Evolutionary conservation across 176 grass and related monocot species (phyloP).

Genomic region (Phoenix roebelenii): DNA sequence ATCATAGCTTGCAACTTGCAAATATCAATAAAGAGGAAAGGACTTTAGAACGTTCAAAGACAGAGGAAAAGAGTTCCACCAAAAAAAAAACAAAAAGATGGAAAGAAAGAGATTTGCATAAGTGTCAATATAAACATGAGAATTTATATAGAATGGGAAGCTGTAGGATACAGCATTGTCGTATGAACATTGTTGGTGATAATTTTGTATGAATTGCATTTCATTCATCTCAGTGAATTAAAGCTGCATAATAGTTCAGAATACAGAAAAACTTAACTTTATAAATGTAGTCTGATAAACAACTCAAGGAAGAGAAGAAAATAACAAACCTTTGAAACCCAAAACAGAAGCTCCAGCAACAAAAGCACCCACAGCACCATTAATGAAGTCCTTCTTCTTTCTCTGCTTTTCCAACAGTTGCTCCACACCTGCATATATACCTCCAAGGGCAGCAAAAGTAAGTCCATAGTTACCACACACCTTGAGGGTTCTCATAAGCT

Average conservation of each 20-base stretch:
- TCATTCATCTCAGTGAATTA: not conserved
- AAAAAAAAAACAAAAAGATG: too few relatives aligned
- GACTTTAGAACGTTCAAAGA: too few relatives aligned
- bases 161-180: too few relatives aligned
- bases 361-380: slow-evolving; percentile 48
- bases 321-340: slow-evolving; percentile 32
- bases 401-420: slow-evolving; percentile 39
- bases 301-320: not conserved
- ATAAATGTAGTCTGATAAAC: not conserved
- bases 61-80: too few relatives aligned
- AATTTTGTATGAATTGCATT: too few relatives aligned
- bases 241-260: not conserved
- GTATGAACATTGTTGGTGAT: too few relatives aligned
- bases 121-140: too few relatives aligned
- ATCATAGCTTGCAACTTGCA: too few relatives aligned
- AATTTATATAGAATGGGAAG: too few relatives aligned
- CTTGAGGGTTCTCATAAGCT: slow-evolving; percentile 31
- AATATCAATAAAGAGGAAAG: too few relatives aligned
- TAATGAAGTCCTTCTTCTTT: slow-evolving; percentile 42
- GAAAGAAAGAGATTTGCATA: too few relatives aligned
- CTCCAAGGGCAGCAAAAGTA: slow-evolving; percentile 30
- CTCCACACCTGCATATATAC: slow-evolving; percentile 33
- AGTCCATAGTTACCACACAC: slow-evolving; percentile 28
- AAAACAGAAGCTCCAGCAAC: slow-evolving; percentile 35
- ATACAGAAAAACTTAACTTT: not conserved